These are phyloP conservation scores for Fusarium sp. DNA, from an alignment of 2,329 filamentous ascomycete species.

Conservation along the genomic window DNA sequence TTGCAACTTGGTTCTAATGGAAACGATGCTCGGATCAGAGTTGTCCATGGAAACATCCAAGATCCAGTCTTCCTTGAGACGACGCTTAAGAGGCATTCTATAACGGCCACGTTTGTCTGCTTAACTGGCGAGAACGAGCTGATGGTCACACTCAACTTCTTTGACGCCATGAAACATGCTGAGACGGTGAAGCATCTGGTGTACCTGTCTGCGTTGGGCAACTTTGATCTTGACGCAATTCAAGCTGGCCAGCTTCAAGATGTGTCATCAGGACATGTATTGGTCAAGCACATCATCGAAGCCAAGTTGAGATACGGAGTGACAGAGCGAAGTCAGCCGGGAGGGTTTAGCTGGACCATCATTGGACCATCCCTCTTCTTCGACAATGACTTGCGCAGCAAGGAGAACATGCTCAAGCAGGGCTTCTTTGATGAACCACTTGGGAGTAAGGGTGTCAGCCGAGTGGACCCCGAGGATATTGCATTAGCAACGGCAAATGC, in stretches of 20 bases:
- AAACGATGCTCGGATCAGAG: slow-evolving; percentile 6
- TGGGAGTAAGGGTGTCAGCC: slow-evolving; percentile 22
- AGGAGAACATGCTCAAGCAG: slow-evolving; percentile 12
- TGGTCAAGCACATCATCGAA: slow-evolving; percentile 27
- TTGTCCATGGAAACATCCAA: slow-evolving; percentile 21
- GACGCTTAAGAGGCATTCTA: background rate
- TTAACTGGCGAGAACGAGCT: slow-evolving; percentile 24
- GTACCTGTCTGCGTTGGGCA: slow-evolving; percentile 14
- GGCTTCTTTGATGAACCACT: slow-evolving; percentile 26
- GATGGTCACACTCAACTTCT: slow-evolving; percentile 28
- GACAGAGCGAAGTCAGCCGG: background rate
- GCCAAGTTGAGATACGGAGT: slow-evolving; percentile 25
- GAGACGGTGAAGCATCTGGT: slow-evolving; percentile 24
- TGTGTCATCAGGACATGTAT: slow-evolving; percentile 16
- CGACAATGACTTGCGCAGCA: slow-evolving; percentile 24
- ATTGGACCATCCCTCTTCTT: slow-evolving; percentile 26
- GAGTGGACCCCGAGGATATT: slow-evolving; percentile 21
- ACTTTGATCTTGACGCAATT: slow-evolving; percentile 20
- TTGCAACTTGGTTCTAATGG: background rate
- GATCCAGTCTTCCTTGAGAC: slow-evolving; percentile 16
- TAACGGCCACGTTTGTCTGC: slow-evolving; percentile 18
- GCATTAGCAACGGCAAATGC: slow-evolving; percentile 20
- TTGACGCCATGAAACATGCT: slow-evolving; percentile 13
- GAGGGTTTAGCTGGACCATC: slow-evolving; percentile 30
- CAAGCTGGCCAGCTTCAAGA: background rate